phyloP scores from a whole-genome alignment of 179 eudicot species.

The Heliamphora pulchella region DNA sequence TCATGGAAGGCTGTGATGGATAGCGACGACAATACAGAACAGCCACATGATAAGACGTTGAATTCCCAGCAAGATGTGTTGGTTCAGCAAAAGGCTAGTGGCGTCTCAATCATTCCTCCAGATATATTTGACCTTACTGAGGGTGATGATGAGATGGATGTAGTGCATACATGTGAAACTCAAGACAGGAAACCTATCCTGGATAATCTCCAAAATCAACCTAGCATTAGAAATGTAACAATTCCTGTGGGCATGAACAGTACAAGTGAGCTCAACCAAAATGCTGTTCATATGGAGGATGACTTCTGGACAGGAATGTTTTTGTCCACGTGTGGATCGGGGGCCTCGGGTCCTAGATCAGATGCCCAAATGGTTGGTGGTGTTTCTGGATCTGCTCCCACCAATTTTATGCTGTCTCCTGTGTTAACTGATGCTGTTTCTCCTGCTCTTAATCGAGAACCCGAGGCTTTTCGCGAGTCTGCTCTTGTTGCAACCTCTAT shows the following conservation, averaged over 20 bases:
- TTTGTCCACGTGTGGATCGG: conserved; percentile 24
- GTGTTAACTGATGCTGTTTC: conserved; percentile 46
- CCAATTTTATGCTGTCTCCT: conserved; percentile 28
- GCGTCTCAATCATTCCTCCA: conserved; percentile 17
- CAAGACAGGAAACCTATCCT: conserved; percentile 43
- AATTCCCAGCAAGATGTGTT: conserved; percentile 30
- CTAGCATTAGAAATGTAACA: conserved; percentile 16
- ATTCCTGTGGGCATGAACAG: conserved; percentile 15
- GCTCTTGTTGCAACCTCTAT: conserved; percentile 19
- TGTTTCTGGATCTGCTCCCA: conserved; percentile 15
- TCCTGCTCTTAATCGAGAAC: conserved; percentile 32
- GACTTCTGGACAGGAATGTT: conserved; percentile 30
- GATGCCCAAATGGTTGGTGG: conserved; percentile 19
- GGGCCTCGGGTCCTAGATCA: conserved; percentile 15
- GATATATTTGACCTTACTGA: conserved; percentile 65
- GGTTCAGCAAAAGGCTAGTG: conserved; percentile 22
- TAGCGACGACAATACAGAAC: conserved; percentile 30
- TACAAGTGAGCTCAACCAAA: conserved; percentile 29
- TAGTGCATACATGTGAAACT: conserved; percentile 23
- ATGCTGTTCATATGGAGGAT: conserved; percentile 28
- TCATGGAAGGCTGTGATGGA: conserved; percentile 61
- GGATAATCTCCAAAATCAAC: conserved; percentile 23
- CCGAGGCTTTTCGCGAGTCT: conserved; percentile 28
- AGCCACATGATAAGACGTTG: conserved; percentile 27
- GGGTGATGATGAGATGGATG: conserved; percentile 45